These are phyloP conservation scores for Fusarium sp. DNA, from an alignment of 2,329 filamentous ascomycete species.

Conservation along the genomic window DNA sequence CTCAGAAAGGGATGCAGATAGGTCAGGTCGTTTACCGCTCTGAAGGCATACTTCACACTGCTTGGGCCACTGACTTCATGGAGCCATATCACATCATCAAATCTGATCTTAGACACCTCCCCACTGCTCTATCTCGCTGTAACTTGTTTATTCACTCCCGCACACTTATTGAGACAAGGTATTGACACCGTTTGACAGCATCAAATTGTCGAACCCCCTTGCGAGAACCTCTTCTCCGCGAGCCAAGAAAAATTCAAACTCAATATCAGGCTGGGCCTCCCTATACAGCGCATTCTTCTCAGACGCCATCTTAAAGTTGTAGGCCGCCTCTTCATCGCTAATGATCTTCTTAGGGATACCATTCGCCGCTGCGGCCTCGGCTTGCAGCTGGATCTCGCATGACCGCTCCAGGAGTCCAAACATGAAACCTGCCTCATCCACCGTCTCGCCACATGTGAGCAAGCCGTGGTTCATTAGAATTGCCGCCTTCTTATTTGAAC, in stretches of 20 bases:
- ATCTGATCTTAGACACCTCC: background rate
- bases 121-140: background rate
- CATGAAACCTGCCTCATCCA: constrained; percentile 78
- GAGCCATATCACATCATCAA: background rate
- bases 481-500: constrained; percentile 67
- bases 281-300: background rate
- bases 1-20: background rate
- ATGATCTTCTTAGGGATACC: background rate
- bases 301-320: background rate
- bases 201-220: background rate
- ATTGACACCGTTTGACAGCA: background rate
- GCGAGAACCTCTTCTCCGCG: background rate
- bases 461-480: constrained; percentile 80
- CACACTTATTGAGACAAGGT: background rate
- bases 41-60: background rate
- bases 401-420: constrained; percentile 8
- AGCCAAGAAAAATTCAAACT: background rate
- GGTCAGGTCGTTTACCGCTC: background rate
- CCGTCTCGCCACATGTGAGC: constrained; percentile 76
- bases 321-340: background rate
- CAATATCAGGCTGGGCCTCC: background rate
- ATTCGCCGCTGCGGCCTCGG: background rate
- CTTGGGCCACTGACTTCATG: background rate
- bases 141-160: background rate
- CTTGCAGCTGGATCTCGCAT: background rate